These are phyloP conservation scores for Colletotrichum eremochloae DNA, from an alignment of 2,329 filamentous ascomycete genomes.

Conservation along the genomic window DNA sequence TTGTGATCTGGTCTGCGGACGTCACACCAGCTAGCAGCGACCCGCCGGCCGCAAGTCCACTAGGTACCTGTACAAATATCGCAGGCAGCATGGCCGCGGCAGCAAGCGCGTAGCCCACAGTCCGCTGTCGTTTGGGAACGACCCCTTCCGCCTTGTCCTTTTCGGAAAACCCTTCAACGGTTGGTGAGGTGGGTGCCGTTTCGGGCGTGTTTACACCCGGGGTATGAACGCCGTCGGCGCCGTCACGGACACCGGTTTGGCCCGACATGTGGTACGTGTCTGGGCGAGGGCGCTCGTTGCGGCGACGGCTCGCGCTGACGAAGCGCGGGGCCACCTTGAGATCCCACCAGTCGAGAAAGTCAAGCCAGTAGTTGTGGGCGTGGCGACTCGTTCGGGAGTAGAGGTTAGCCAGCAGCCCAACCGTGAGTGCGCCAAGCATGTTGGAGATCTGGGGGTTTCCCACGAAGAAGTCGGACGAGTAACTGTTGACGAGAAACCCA, in stretches of 20 bases:
- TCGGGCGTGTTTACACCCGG: constrained; percentile 17
- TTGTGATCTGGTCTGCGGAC: constrained; percentile 67
- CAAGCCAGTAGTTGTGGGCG: constrained; percentile 67
- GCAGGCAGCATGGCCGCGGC: constrained; percentile 88
- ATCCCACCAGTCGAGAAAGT: constrained; percentile 65
- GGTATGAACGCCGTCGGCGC: constrained; percentile 13
- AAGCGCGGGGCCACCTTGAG: constrained; percentile 57
- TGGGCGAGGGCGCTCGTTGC: constrained; percentile 45
- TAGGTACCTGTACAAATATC: constrained; percentile 81
- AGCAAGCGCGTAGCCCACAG: constrained; percentile 80
- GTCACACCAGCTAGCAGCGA: constrained; percentile 70
- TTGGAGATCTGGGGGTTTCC: constrained; percentile 82
- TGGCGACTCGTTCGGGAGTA: constrained; percentile 78
- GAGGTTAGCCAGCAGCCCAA: constrained; percentile 83
- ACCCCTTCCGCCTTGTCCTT: constrained; percentile 45
- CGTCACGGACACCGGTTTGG: constrained; percentile 1
- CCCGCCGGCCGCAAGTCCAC: constrained; percentile 71
- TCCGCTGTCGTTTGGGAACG: constrained; percentile 49
- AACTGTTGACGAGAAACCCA: constrained; percentile 83
- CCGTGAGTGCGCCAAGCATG: constrained; percentile 80
- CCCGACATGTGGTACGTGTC: constrained; percentile 40
- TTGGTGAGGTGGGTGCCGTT: constrained; percentile 37
- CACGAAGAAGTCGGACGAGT: constrained; percentile 74
- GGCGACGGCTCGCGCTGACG: constrained; percentile 47
- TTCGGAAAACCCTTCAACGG: neutral